These are phyloP conservation scores for Sphagnurus paluster DNA, from an alignment of 1,284 basidiomycete species.

Conservation along the genomic window DNA sequence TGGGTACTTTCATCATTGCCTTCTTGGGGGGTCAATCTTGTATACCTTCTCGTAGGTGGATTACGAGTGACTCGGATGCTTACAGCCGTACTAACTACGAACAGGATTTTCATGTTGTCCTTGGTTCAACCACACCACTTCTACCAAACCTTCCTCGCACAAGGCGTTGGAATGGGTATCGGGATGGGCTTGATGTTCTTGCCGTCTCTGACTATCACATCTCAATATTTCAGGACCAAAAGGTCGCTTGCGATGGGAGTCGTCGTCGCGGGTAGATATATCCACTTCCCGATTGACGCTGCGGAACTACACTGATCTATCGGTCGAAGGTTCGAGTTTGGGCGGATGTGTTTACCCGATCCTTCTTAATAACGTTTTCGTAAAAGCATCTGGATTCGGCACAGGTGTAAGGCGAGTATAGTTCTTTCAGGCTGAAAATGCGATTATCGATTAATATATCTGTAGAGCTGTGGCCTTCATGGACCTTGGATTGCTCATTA, in stretches of 20 bases:
- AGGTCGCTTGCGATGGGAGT: constrained; percentile 50
- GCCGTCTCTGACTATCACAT: constrained; percentile 42
- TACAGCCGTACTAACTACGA: not conserved
- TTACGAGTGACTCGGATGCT: constrained; percentile 16
- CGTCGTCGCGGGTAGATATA: constrained; percentile 32
- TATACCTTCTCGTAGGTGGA: constrained; percentile 33
- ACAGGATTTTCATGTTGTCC: constrained; percentile 33
- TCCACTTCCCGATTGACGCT: not conserved
- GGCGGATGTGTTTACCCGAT: constrained; percentile 49
- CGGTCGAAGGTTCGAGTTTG: constrained; percentile 35
- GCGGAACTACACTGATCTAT: not conserved
- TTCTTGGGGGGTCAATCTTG: constrained; percentile 34
- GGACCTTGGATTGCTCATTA: constrained; percentile 34
- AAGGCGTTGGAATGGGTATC: constrained; percentile 48
- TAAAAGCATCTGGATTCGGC: constrained; percentile 32
- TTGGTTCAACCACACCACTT: constrained; percentile 31
- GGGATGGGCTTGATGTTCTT: constrained; percentile 49
- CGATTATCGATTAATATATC: not conserved
- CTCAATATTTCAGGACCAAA: constrained; percentile 44
- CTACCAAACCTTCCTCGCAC: constrained; percentile 41
- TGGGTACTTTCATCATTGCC: constrained; percentile 35
- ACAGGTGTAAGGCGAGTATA: constrained; percentile 37
- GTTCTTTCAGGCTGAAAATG: not conserved
- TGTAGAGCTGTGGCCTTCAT: constrained; percentile 36
- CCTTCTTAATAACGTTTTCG: constrained; percentile 46